Percentiles rank a stretch among this genome's conserved stretches.
phyloP scores from a whole-genome alignment of 2,329 filamentous ascomycete genomes.

The Paracorniculantispora psalliotae region DNA sequence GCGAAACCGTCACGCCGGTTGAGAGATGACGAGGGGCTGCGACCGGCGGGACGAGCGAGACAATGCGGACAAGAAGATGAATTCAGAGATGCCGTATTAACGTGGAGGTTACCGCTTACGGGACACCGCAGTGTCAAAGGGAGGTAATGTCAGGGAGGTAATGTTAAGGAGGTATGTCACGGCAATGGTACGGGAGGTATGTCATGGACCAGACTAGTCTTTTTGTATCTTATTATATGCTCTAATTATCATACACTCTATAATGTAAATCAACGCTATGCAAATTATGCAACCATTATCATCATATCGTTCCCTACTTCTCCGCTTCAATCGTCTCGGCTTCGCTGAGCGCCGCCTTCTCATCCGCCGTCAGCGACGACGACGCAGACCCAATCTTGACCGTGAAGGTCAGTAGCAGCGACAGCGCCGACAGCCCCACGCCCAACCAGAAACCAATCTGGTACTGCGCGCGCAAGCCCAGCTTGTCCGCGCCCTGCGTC shows the following conservation, averaged over 20 bases:
- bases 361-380: constrained; percentile 54
- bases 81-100: not conserved
- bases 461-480: constrained; percentile 50
- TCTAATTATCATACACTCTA: not conserved
- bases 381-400: constrained; percentile 51
- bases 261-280: not conserved
- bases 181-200: too few relatives aligned
- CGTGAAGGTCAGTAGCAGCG: constrained; percentile 50
- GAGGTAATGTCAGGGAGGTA: too few relatives aligned
- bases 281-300: not conserved
- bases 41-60: not conserved
- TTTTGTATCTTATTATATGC: too few relatives aligned
- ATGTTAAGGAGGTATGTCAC: too few relatives aligned
- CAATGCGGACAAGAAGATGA: not conserved
- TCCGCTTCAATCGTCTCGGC: constrained; percentile 2
- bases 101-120: not conserved
- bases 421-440: constrained; percentile 47
- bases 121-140: too few relatives aligned
- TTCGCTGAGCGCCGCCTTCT: constrained; percentile 34
- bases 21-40: not conserved
- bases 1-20: not conserved
- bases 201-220: too few relatives aligned
- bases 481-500: constrained; percentile 18
- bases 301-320: too few relatives aligned
- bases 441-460: constrained; percentile 64